Base-by-base conservation (phyloP, 768 basidiomycete genomes). In the Infundibulicybe gibba region DNA sequence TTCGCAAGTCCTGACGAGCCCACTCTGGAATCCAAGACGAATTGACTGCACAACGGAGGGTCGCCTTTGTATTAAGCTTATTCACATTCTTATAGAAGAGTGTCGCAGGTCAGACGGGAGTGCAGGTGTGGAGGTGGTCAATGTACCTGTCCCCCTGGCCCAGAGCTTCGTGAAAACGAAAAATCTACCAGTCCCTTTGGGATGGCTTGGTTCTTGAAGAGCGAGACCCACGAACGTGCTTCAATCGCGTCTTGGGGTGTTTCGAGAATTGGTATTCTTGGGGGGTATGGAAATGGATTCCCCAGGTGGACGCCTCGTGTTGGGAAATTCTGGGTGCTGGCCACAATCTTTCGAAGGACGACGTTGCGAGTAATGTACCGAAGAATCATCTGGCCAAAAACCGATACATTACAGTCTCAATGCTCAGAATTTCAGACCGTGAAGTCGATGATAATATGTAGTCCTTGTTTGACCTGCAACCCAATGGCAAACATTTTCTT, bases 51-150 rank as follows among this genome's bases (percentile, higher is more conserved):
- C 85, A 87, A 35, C 84, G 72, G 13, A 85, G 54, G 0, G 80
- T 83, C 0, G 79, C 86, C 60, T 91, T 91, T 12, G 90, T 91
- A 49, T 88, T 90, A n/a, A 91, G 77, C 66, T 90, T 92, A 59
- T 92, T 92, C 33, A 92, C 90, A 53, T 92, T 89, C 87, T 91
- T n/a, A 14, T 19, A 10, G 14, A 33, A 20, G 21, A 34, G 43
- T 30, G 19, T 37, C 21, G 33, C 32, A 15, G 25, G 20, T 32
- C 45, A 30, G 32, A n/a, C 14, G 42, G 16, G 17, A 41, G 45
- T 13, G 17, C 35, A 40, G 17, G 34, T 6, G 39, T 13, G 15
- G n/a, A n/a, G n/a, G 25, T 33, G 14, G 17, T 38, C 25, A 38
- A 54, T 68, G 35, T 41, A 87, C 89, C 77, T 90, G 89, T 13